Conservation (phyloP, 1,139 yeast genomes). For the Hansenula lynferdii region DNA sequence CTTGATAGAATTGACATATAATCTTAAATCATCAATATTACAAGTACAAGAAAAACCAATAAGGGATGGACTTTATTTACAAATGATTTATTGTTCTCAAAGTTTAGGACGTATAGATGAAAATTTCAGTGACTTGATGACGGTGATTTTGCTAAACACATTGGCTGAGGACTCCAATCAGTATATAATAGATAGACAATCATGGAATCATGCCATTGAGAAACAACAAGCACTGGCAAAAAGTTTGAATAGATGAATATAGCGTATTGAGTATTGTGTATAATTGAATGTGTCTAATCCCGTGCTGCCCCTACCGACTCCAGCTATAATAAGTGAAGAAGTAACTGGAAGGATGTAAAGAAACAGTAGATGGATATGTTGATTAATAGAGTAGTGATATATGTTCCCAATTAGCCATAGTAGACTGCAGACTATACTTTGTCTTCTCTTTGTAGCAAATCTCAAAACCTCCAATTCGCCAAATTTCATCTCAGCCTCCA, state of each 20-base stretch:
- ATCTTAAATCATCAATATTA: constrained; percentile 33
- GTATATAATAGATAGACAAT: constrained; percentile 24
- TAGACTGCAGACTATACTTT: not conserved
- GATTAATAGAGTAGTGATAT: too few relatives aligned
- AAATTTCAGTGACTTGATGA: constrained; percentile 53
- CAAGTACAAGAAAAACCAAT: constrained; percentile 37
- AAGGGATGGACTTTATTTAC: constrained; percentile 62
- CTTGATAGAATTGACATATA: constrained; percentile 28
- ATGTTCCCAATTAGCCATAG: too few relatives aligned
- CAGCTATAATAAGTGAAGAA: not conserved
- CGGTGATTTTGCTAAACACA: constrained; percentile 13
- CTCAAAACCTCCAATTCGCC: not conserved
- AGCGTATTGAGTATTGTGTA: not conserved
- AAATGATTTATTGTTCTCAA: constrained; percentile 71
- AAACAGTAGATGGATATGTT: not conserved
- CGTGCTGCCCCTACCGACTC: not conserved
- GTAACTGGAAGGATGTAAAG: too few relatives aligned
- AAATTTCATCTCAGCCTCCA: not conserved
- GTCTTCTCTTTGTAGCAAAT: not conserved
- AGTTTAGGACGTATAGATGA: constrained; percentile 67
- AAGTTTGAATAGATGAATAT: constrained; percentile 8
- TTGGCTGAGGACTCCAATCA: constrained; percentile 1
- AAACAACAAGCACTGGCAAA: constrained; percentile 34
- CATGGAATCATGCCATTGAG: constrained; percentile 33
- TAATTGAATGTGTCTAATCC: not conserved